Evolutionary conservation across 75 land plant genomes (phyloP).

Genomic region (Cupressus sempervirens): DNA sequence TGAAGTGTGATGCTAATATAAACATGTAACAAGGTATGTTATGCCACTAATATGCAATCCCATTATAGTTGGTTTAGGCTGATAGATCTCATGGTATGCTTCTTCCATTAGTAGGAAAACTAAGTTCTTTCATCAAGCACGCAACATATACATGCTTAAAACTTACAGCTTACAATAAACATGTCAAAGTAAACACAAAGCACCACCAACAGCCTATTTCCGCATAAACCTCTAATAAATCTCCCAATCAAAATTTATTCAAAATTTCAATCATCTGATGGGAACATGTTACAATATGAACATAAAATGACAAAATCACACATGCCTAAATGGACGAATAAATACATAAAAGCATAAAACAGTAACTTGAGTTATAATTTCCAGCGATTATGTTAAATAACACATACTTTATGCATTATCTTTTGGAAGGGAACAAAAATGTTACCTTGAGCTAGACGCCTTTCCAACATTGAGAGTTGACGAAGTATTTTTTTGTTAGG

Average conservation of each 20-base stretch:
- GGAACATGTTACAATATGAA: not conserved
- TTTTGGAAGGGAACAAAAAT: not conserved
- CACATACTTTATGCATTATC: not conserved
- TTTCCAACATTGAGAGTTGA: constrained; percentile 92
- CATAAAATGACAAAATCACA: not conserved
- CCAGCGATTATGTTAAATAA: not conserved
- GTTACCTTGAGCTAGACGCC: constrained; percentile 87
- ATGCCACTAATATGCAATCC: no score
- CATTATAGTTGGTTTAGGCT: not conserved
- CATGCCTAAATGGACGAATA: not conserved
- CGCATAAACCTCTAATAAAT: not conserved
- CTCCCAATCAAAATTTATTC: not conserved
- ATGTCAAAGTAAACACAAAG: not conserved
- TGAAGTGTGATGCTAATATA: no score
- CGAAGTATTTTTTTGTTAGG: constrained; percentile 76
- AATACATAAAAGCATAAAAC: not conserved
- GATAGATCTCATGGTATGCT: not conserved
- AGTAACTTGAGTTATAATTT: not conserved
- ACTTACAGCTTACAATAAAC: not conserved
- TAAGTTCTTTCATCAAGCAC: not conserved
- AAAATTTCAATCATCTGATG: not conserved
- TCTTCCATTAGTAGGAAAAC: not conserved
- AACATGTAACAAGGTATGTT: no score
- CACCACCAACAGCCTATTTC: not conserved
- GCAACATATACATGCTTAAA: not conserved